A percentile compares a stretch with the other conserved stretches of the same genome.
phyloP scores from a whole-genome alignment of 2,329 filamentous ascomycete genomes.

The Neonectria magnoliae region DNA sequence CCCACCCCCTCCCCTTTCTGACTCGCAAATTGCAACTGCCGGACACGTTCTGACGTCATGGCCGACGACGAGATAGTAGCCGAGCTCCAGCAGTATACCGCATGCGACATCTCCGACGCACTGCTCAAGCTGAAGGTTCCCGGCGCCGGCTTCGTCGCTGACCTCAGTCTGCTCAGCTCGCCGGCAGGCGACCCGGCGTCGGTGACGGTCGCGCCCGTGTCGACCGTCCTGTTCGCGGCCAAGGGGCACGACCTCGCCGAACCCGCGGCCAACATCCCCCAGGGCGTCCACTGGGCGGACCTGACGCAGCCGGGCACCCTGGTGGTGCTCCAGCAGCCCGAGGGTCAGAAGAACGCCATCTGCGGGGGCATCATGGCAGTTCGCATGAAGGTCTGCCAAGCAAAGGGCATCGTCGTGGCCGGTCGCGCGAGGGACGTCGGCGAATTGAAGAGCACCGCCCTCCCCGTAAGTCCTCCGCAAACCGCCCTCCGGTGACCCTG shows the following conservation, averaged over 20 bases:
- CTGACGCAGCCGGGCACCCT: conserved; percentile 67
- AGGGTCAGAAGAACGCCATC: conserved; percentile 73
- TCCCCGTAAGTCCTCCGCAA: conserved; percentile 60
- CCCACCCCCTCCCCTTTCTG: background rate
- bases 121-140: conserved; percentile 75
- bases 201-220: conserved; percentile 62
- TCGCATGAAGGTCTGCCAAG: conserved; percentile 71
- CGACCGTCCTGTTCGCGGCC: conserved; percentile 70
- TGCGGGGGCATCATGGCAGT: conserved; percentile 81
- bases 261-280: conserved; percentile 61
- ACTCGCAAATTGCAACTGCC: background rate
- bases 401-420: conserved; percentile 71
- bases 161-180: conserved; percentile 55
- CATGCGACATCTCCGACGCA: conserved; percentile 75
- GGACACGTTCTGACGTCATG: conserved; percentile 19
- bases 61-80: conserved; percentile 35
- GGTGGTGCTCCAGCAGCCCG: conserved; percentile 73
- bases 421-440: conserved; percentile 74
- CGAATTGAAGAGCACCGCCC: conserved; percentile 63
- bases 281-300: conserved; percentile 75
- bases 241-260: conserved; percentile 57
- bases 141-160: conserved; percentile 72
- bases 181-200: conserved; percentile 36
- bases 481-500: conserved; percentile 6
- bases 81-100: conserved; percentile 52